Base-by-base conservation (phyloP, 1,284 basidiomycete genomes). In the Neonothopanus nambi region DNA sequence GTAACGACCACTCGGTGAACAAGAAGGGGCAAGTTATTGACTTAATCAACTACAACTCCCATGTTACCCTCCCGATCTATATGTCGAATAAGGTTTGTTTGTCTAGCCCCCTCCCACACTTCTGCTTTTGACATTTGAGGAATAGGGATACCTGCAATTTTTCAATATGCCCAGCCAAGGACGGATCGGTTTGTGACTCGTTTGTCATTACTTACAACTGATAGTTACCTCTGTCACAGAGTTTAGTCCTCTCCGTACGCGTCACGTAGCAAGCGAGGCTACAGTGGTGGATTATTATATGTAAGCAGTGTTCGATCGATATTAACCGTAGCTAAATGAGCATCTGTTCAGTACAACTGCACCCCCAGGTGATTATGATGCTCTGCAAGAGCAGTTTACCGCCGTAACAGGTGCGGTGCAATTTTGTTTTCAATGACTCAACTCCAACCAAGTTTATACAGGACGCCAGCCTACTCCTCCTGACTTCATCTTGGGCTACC, bases 11-110 rank as follows among this genome's bases (percentile, higher is more conserved):
- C 58, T 67, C 68, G 2, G 69, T 76, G 6, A 76, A 74, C 56
- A 73, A 75, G 63, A 75, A 75, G 60, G 71, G 72, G 2, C 70
- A 74, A 50, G 68, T 72, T 5, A 63, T 74, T n/a, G 73, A 74
- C 59, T 51, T 75, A 33, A 64, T 74, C 37, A 73, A 74, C 48
- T 74, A 64, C 56, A 74, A 75, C 53, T 73, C 71, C 7, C 70
- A 74, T 58, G 70, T 73, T n/a, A 68, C 70, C 13, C 54, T 75
- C 15, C 73, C 72, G 13, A 61, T 75, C 42, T 73, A 70, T 53
- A 74, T 74, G 70, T 74, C 73, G 11, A 71, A 68, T 59, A 74
- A 73, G 63, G 70, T 46, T 44, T 18, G 33, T 24, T 13, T 39
- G 13, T 3, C 20, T 5, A n/a, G n/a, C n/a, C n/a, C n/a, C n/a